Percentiles rank a stretch among this genome's conserved stretches.
Evolutionary conservation across 2,329 filamentous ascomycete species (phyloP).

Genomic region (Verticillium isaacii): DNA sequence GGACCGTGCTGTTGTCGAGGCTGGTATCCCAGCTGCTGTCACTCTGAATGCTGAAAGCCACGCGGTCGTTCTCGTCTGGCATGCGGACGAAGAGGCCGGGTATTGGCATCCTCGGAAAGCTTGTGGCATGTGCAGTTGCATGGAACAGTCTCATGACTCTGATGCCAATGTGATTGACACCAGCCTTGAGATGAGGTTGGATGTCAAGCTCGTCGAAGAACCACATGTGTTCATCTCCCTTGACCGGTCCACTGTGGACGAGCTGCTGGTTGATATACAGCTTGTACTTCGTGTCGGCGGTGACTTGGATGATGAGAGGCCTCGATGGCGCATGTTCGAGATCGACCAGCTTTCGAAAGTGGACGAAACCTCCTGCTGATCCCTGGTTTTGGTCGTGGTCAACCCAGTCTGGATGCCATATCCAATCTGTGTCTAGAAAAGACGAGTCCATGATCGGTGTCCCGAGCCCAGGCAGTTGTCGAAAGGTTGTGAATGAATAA

Average conservation of each 20-base stretch:
- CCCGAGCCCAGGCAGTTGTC: too few species aligned
- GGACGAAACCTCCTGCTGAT: constrained; percentile 13
- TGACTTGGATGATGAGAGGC: constrained; percentile 12
- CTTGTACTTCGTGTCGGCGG: constrained; percentile 20
- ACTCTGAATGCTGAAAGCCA: not conserved
- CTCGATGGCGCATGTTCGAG: constrained; percentile 1
- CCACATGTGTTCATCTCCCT: constrained; percentile 17
- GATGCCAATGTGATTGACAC: constrained; percentile 11
- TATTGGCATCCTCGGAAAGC: constrained; percentile 11
- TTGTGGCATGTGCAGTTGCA: constrained; percentile 8
- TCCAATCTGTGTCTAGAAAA: constrained; percentile 9
- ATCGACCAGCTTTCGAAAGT: constrained; percentile 9
- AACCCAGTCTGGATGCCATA: constrained; percentile 13
- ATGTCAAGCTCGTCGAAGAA: constrained; percentile 20
- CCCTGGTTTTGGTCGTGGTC: constrained; percentile 6
- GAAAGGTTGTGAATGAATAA: too few species aligned
- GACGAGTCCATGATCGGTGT: not conserved
- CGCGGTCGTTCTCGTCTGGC: not conserved
- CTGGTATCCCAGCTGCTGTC: constrained; percentile 6
- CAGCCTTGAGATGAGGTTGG: constrained; percentile 10
- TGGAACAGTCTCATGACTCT: constrained; percentile 14
- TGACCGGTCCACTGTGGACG: constrained; percentile 17
- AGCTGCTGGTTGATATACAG: constrained; percentile 16
- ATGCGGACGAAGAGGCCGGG: constrained; percentile 7
- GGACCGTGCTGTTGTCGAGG: constrained; percentile 3